Base-by-base conservation (phyloP, 2,329 filamentous ascomycete species). In the Cytospora leucostoma region DNA sequence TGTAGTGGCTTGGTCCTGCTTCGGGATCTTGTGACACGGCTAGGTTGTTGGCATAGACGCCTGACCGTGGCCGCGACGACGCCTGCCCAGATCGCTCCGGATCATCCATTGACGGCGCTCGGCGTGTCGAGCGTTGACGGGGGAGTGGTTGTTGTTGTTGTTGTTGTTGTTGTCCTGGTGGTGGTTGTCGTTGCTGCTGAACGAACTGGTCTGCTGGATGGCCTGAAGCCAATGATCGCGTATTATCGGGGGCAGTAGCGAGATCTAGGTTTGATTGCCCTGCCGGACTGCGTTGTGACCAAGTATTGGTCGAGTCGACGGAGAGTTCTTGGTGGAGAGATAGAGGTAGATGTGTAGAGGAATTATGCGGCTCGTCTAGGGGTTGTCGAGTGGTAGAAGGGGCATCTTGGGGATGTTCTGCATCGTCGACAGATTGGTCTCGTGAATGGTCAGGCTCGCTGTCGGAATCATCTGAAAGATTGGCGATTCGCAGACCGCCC, bases 401-500 rank as follows among this genome's bases (percentile, higher is more conserved):
- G 68, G 63, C 70, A 68, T 33, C 67, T 61, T 50, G 60, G 67
- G 47, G 68, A 66, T 51, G 67, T 58, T 73, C 73, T 67, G 73
- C 67, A 59, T 77, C 76, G 59, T 77, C 76, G 63, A 71, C 64
- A 51, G 70, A 67, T 57, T 65, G 56, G 51, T 76, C 72, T 61
- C 67, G 70, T 37, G 74, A 69, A 61, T 74, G 68, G 64, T 70
- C 74, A 44, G 73, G 72, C 52, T 66, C 64, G 33, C 49, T 59
- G 49, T 74, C 76, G 68, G 85, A 83, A 78, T 95, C 88, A 79
- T 97, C 93, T 61, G 94, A 66, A 15, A 66, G 94, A 77, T 98
- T 99, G 71, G 95, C 94, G 76, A 99, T 98, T 76, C 94, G 92
- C 77, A 99, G 82, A 72, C 94, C 94, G 73, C 95, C 95, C 73